These are phyloP conservation scores for Marasmius oreades DNA, from an alignment of 1,284 basidiomycete species.

Conservation along the genomic window DNA sequence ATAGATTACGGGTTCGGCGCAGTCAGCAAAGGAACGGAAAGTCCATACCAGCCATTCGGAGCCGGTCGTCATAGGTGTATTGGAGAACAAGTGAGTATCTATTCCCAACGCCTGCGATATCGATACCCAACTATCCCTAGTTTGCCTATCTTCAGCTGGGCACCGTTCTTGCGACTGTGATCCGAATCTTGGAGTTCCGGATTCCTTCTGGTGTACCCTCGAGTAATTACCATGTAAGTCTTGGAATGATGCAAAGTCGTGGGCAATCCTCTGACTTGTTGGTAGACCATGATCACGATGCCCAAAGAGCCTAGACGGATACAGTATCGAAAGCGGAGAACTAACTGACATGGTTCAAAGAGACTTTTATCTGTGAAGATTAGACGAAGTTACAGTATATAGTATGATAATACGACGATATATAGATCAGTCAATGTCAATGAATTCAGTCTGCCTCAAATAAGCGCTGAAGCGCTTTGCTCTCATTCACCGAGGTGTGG, in stretches of 20 bases:
- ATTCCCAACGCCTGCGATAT: background rate
- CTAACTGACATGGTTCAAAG: slow-evolving; percentile 7
- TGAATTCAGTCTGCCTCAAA: too few relatives aligned
- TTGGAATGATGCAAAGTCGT: background rate
- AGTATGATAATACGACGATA: too few relatives aligned
- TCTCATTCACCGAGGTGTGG: too few relatives aligned
- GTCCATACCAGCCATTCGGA: slow-evolving; percentile 94
- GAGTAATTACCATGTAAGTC: slow-evolving; percentile 86
- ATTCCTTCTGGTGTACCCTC: slow-evolving; percentile 69
- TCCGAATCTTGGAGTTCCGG: slow-evolving; percentile 76
- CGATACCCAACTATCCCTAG: slow-evolving; percentile 31
- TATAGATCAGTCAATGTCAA: too few relatives aligned
- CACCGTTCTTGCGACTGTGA: slow-evolving; percentile 75
- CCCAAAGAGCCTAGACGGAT: slow-evolving; percentile 23
- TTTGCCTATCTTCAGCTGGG: slow-evolving; percentile 96
- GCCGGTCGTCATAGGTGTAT: slow-evolving; percentile 95
- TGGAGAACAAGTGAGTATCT: slow-evolving; percentile 72
- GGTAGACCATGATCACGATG: slow-evolving; percentile 31
- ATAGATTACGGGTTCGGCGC: slow-evolving; percentile 95
- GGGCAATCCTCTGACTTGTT: background rate
- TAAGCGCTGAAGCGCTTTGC: too few relatives aligned
- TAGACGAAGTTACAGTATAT: too few relatives aligned
- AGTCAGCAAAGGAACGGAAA: slow-evolving; percentile 90
- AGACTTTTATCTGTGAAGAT: too few relatives aligned
- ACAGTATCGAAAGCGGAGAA: slow-evolving; percentile 13